Evolutionary conservation across 768 basidiomycete genomes (phyloP).

Genomic region (Harrya chromipes): DNA sequence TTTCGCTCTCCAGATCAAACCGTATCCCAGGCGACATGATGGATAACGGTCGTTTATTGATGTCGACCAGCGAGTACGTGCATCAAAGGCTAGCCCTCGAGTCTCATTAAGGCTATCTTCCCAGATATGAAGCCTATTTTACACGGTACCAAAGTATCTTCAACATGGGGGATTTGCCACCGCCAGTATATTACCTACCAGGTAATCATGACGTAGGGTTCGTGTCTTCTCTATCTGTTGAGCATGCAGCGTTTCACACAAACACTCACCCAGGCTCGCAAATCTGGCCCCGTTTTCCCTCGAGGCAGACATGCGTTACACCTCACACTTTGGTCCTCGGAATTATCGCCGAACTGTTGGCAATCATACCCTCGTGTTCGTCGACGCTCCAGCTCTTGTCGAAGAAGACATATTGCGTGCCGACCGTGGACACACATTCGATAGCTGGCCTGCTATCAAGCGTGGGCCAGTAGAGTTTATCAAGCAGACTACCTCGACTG

Average conservation of each 20-base stretch:
- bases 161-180: conserved; percentile 35
- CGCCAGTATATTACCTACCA: conserved; percentile 69
- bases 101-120: conserved; percentile 5
- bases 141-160: conserved; percentile 72
- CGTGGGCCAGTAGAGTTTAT: conserved; percentile 56
- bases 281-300: conserved; percentile 34
- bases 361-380: conserved; percentile 68
- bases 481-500: conserved; percentile 34
- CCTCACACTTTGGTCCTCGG: conserved; percentile 70
- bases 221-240: conserved; percentile 16
- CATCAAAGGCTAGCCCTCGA: not conserved
- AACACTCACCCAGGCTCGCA: conserved; percentile 26
- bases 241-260: conserved; percentile 2
- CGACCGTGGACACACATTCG: conserved; percentile 37
- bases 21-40: conserved; percentile 65
- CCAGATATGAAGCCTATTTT: conserved; percentile 73
- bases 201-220: conserved; percentile 93
- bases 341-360: conserved; percentile 62
- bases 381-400: conserved; percentile 70
- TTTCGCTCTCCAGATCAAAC: not conserved
- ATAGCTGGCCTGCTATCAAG: conserved; percentile 45
- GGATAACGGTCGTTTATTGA: conserved; percentile 72
- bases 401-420: conserved; percentile 67
- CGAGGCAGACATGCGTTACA: conserved; percentile 54
- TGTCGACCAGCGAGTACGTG: conserved; percentile 68